phyloP scores from a whole-genome alignment of 2,329 filamentous ascomycete species.

The Botrytis fabae region DNA sequence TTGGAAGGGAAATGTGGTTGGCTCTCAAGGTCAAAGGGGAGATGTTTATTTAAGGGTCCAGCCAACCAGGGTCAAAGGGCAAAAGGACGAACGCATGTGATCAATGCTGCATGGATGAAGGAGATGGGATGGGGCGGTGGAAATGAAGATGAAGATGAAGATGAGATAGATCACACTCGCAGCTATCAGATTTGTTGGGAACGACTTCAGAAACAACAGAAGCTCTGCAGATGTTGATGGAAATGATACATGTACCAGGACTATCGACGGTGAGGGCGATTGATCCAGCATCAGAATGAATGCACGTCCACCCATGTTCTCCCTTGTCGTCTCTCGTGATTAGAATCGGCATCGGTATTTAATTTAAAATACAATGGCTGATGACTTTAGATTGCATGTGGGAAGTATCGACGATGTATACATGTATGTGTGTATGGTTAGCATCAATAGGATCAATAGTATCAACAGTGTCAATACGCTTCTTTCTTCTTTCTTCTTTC shows the following conservation, averaged over 20 bases:
- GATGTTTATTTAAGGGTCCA: not conserved
- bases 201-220: not conserved
- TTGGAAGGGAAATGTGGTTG: not conserved
- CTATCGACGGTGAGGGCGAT: not conserved
- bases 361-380: not conserved
- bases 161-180: not conserved
- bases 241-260: not conserved
- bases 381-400: not conserved
- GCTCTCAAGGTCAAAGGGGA: not conserved
- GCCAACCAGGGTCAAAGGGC: not conserved
- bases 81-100: not conserved
- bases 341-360: not conserved
- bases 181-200: not conserved
- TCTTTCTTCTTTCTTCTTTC: not conserved
- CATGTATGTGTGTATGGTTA: too few relatives aligned
- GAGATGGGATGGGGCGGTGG: not conserved
- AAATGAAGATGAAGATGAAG: not conserved
- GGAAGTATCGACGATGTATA: too few relatives aligned
- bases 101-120: not conserved
- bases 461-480: not conserved
- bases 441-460: too few relatives aligned
- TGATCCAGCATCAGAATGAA: not conserved
- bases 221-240: too few relatives aligned
- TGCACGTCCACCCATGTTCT: not conserved
- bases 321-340: not conserved